Percentiles rank a stretch among this genome's conserved stretches.
These are phyloP conservation scores for Ligustrum vulgare DNA, from an alignment of 257 asterid genomes.

Conservation along the genomic window DNA sequence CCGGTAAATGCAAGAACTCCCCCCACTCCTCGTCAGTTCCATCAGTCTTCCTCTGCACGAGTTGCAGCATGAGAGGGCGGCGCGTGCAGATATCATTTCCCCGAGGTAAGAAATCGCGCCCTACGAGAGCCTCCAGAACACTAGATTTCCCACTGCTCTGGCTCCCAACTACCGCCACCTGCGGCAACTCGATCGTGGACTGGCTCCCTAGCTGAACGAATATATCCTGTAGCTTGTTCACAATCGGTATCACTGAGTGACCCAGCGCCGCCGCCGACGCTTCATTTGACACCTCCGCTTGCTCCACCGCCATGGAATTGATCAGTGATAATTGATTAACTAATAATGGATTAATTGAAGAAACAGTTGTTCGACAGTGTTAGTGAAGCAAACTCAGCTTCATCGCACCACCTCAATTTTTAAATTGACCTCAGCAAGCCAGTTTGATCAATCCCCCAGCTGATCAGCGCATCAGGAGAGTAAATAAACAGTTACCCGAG, in stretches of 20 bases:
- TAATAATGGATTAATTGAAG: background rate
- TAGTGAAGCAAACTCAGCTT: too few species aligned
- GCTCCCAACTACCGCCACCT: slow-evolving; percentile 62
- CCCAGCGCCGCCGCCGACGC: slow-evolving; percentile 42
- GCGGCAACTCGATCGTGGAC: slow-evolving; percentile 53
- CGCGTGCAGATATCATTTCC: slow-evolving; percentile 59
- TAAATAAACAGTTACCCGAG: too few species aligned
- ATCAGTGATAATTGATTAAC: background rate
- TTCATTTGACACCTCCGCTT: slow-evolving; percentile 16
- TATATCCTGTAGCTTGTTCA: slow-evolving; percentile 55
- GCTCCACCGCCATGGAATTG: slow-evolving; percentile 15
- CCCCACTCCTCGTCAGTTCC: slow-evolving; percentile 48
- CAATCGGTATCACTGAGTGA: slow-evolving; percentile 46
- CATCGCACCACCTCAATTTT: too few species aligned
- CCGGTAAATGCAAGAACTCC: slow-evolving; percentile 48
- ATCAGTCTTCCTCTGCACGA: slow-evolving; percentile 37
- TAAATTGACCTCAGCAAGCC: too few species aligned
- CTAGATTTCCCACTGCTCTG: slow-evolving; percentile 65
- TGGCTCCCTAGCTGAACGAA: slow-evolving; percentile 48
- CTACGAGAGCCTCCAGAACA: slow-evolving; percentile 64
- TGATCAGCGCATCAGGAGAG: too few species aligned
- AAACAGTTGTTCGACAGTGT: background rate
- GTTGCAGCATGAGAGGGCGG: slow-evolving; percentile 56
- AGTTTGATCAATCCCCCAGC: too few species aligned
- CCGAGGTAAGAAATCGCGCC: slow-evolving; percentile 65